Evolutionary conservation across 192 early-diverging fungal genomes (phyloP), one percentile per base, ranked within the genome.

Genomic region (Coemansia sp.): DNA sequence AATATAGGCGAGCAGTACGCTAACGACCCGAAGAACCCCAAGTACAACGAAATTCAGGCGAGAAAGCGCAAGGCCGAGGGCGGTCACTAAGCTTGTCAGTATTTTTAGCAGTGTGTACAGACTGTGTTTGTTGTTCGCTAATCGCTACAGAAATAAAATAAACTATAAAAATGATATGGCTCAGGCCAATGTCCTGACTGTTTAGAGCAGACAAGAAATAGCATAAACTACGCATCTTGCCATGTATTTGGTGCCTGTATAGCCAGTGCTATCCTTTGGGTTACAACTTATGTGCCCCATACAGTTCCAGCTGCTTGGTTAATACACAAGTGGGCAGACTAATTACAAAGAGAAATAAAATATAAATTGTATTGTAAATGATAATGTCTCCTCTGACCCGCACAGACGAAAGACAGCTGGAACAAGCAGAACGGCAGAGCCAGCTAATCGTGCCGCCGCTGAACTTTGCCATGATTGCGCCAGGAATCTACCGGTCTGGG

Each of bases 401-500:
- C 32, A 56, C 65, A 6, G 73, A 75, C 35, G 73, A 75, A 41
- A 59, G 52, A 41, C 73, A 56, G 18, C 52, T 75, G 12, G 54
- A 62, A 41, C 57, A 63, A 20, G 68, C 74, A 22, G 60, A 70
- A 68, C 74, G 53, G 13, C 59, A 63, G 37, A 68, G 68, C 64
- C 69, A 80, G 74, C 68, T 88, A 9, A 70, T 98, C 13, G 94
- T 98, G 0, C 96, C 96, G 2, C 93, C 94, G 22, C 78, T 95
- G 29, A 96, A 96, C 81, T 98, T 98, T 83, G 91, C 91, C 24
- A 92, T 97, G 88, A 92, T 98, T 7, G 88, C 89, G 4, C 86
- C 89, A 12, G 94, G 93, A 10, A 88, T 98, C 29, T 98, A 98
- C 80, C 85, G 97, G 6, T 95, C 94, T 3, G 97, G 94, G 18